Percentiles rank a stretch among this genome's conserved stretches.
phyloP scores from a whole-genome alignment of 352 stramenopile genomes.

The Phytophthora megakarya region DNA sequence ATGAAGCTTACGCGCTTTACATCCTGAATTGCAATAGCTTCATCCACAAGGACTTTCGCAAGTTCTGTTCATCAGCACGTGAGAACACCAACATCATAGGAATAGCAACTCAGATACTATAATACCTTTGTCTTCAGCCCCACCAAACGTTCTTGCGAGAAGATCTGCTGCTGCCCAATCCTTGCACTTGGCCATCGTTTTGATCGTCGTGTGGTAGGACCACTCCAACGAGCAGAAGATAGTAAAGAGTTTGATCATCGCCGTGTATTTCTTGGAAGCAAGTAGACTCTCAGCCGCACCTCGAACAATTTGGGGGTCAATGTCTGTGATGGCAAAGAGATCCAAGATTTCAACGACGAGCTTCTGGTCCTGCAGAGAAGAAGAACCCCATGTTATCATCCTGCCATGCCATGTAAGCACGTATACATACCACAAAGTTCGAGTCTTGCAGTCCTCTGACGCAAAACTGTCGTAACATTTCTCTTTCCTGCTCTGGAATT shows the following conservation, averaged over 20 bases:
- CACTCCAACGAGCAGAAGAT: constrained; percentile 44
- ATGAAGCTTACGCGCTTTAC: constrained; percentile 54
- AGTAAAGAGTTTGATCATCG: constrained; percentile 52
- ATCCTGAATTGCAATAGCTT: constrained; percentile 60
- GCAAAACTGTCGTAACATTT: constrained; percentile 38
- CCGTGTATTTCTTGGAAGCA: constrained; percentile 49
- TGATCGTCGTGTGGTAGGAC: constrained; percentile 45
- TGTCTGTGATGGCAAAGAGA: constrained; percentile 45
- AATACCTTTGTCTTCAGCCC: constrained; percentile 21
- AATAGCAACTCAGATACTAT: not conserved
- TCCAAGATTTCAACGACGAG: constrained; percentile 65
- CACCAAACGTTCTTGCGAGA: constrained; percentile 48
- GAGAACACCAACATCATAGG: not conserved
- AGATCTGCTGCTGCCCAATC: constrained; percentile 68
- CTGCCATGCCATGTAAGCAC: not conserved
- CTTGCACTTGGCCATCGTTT: constrained; percentile 52
- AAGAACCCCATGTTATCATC: not conserved
- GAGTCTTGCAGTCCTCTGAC: constrained; percentile 23
- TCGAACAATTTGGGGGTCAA: constrained; percentile 24
- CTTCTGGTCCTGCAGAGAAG: constrained; percentile 47
- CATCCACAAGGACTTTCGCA: constrained; percentile 50
- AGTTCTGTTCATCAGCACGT: constrained; percentile 32
- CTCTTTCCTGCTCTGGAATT: constrained; percentile 31
- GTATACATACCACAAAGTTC: constrained; percentile 18
- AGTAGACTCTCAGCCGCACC: constrained; percentile 33